Conservation (phyloP, 345 rosid genomes). For the Streptanthus diversifolius region DNA sequence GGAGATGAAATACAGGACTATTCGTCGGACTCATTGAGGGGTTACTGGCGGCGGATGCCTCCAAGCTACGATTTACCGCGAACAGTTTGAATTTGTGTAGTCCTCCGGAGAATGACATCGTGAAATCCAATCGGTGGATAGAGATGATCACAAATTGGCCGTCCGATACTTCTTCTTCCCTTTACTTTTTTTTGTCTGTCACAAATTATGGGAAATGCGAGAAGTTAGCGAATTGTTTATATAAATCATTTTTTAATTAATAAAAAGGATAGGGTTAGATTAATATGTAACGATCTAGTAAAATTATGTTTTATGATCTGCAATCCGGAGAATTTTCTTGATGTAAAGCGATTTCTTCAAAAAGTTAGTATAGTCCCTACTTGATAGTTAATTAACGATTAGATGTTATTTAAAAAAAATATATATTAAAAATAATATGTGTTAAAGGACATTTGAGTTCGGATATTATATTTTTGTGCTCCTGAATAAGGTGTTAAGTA, state of each 20-base stretch:
- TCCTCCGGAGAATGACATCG: conserved; percentile 28
- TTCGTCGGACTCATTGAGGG: conserved; percentile 33
- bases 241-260: not conserved
- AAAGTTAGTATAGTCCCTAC: not conserved
- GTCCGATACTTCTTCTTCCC: not conserved
- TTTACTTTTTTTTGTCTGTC: not conserved
- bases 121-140: conserved; percentile 10
- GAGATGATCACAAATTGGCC: not conserved
- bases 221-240: conserved; percentile 5
- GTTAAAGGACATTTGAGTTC: not conserved
- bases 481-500: not conserved
- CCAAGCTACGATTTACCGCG: conserved; percentile 25
- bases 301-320: not conserved
- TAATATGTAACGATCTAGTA: not conserved
- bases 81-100: conserved; percentile 31
- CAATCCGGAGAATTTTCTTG: not conserved
- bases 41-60: conserved; percentile 1
- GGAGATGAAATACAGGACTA: conserved; percentile 29
- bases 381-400: not conserved
- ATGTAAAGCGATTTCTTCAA: not conserved
- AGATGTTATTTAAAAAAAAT: not conserved
- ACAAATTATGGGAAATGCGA: conserved; percentile 14
- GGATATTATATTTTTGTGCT: not conserved
- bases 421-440: not conserved
- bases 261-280: not conserved